Percentiles rank a stretch among this genome's conserved stretches.
These are phyloP conservation scores for Boletus eberwhitei DNA, from an alignment of 768 basidiomycete genomes.

Conservation along the genomic window DNA sequence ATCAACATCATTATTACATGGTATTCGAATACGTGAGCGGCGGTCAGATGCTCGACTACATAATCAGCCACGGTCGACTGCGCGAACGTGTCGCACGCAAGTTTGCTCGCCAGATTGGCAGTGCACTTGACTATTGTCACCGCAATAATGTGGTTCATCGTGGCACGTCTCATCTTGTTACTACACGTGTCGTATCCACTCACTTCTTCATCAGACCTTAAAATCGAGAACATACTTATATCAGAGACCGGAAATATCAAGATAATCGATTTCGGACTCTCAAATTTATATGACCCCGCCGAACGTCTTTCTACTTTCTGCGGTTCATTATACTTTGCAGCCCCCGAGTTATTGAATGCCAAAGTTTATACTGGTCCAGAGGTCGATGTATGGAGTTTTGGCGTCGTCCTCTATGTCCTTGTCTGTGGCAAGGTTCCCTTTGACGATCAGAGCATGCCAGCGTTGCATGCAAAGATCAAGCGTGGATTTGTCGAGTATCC, in stretches of 20 bases:
- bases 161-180: slow-evolving; percentile 40
- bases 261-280: slow-evolving; percentile 98
- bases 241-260: slow-evolving; percentile 99
- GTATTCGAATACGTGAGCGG: slow-evolving; percentile 98
- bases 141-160: slow-evolving; percentile 97
- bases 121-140: slow-evolving; percentile 95
- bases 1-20: slow-evolving; percentile 99
- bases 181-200: slow-evolving; percentile 5
- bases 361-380: slow-evolving; percentile 97
- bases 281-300: slow-evolving; percentile 87
- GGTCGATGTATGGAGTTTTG: slow-evolving; percentile 99
- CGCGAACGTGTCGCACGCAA: slow-evolving; percentile 95
- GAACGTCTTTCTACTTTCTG: slow-evolving; percentile 91
- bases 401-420: slow-evolving; percentile 95
- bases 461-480: slow-evolving; percentile 98
- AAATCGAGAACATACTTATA: slow-evolving; percentile 99
- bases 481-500: slow-evolving; percentile 96
- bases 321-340: slow-evolving; percentile 97
- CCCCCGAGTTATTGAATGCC: slow-evolving; percentile 95
- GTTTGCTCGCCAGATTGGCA: slow-evolving; percentile 96
- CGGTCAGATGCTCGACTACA: slow-evolving; percentile 99
- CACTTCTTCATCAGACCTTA: slow-evolving; percentile 58
- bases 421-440: slow-evolving; percentile 99
- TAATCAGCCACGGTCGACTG: slow-evolving; percentile 95
- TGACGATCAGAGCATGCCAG: slow-evolving; percentile 99